Conservation (phyloP, 1,284 basidiomycete species). For the Tetrapyrgos nigripes region DNA sequence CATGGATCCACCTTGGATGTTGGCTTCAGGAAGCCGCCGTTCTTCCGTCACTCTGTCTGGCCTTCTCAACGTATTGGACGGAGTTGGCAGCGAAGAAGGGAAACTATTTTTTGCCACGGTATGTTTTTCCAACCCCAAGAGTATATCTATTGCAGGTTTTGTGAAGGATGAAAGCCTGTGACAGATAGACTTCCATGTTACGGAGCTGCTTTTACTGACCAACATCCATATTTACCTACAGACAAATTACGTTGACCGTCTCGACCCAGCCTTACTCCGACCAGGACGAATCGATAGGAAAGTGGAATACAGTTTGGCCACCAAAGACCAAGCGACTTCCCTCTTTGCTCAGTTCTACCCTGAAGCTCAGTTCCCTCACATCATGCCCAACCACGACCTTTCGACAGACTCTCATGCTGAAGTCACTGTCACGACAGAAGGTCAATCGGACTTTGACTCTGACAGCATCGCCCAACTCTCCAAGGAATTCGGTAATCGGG, state of each 20-base stretch:
- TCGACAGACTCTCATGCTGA: background rate
- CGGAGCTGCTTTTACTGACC: background rate
- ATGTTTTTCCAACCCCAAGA: slow-evolving; percentile 19
- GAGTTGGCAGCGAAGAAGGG: slow-evolving; percentile 61
- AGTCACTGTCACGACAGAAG: background rate
- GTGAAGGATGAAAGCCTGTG: background rate
- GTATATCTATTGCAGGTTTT: background rate
- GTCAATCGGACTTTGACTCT: background rate
- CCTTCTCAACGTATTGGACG: slow-evolving; percentile 60
- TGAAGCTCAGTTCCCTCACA: background rate
- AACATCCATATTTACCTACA: too few species aligned
- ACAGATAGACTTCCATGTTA: background rate
- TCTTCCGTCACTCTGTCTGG: slow-evolving; percentile 55
- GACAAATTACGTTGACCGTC: slow-evolving; percentile 60
- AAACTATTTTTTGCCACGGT: slow-evolving; percentile 62
- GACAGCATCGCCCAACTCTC: slow-evolving; percentile 36
- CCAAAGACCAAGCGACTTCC: slow-evolving; percentile 49
- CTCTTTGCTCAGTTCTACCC: slow-evolving; percentile 63
- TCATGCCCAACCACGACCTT: too few species aligned
- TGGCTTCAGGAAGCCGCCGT: slow-evolving; percentile 11
- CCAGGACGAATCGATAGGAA: slow-evolving; percentile 61
- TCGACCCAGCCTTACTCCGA: slow-evolving; percentile 56
- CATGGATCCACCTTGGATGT: background rate
- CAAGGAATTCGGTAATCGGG: slow-evolving; percentile 43
- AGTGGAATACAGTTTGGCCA: slow-evolving; percentile 55